Percentiles rank a stretch among this genome's conserved stretches.
phyloP scores from a whole-genome alignment of 129 eudicot species.

The Saussurea involucrata region DNA sequence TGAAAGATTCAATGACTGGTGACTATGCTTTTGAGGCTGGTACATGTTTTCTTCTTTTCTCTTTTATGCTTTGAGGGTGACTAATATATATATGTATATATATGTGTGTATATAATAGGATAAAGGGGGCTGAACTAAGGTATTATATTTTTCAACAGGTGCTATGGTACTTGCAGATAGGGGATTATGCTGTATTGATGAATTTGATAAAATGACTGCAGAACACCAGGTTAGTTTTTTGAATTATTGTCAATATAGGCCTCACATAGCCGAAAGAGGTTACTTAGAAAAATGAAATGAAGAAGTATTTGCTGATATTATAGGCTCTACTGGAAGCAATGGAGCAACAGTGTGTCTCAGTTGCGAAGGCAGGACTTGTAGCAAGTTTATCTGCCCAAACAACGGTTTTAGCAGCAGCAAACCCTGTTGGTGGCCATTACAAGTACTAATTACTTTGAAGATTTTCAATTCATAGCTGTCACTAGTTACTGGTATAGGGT shows the following conservation, averaged over 20 bases:
- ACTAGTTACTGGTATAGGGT: neutral
- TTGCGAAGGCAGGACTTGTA: slow-evolving; percentile 98
- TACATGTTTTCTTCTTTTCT: slow-evolving; percentile 23
- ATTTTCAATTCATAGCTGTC: neutral
- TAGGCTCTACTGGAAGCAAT: slow-evolving; percentile 94
- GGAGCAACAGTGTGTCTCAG: slow-evolving; percentile 99
- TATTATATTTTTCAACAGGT: slow-evolving; percentile 44
- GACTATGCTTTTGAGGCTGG: slow-evolving; percentile 99
- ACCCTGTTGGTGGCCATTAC: slow-evolving; percentile 99
- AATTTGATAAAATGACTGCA: slow-evolving; percentile 96
- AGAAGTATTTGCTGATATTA: slow-evolving; percentile 12
- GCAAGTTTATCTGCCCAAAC: slow-evolving; percentile 99
- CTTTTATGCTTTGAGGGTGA: neutral
- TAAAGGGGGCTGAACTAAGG: neutral
- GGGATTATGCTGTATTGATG: slow-evolving; percentile 94
- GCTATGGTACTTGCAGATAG: slow-evolving; percentile 99
- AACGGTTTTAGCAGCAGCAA: slow-evolving; percentile 97
- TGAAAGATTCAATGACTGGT: slow-evolving; percentile 87
- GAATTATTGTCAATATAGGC: neutral
- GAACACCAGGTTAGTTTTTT: slow-evolving; percentile 76
- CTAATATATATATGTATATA: too few relatives aligned
- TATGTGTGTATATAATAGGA: neutral
- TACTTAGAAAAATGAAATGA: neutral
- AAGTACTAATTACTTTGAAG: slow-evolving; percentile 41
- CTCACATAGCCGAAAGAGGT: neutral